These are phyloP conservation scores for Cantharellus cinnabarinus DNA, from an alignment of 768 basidiomycete genomes.

Conservation along the genomic window DNA sequence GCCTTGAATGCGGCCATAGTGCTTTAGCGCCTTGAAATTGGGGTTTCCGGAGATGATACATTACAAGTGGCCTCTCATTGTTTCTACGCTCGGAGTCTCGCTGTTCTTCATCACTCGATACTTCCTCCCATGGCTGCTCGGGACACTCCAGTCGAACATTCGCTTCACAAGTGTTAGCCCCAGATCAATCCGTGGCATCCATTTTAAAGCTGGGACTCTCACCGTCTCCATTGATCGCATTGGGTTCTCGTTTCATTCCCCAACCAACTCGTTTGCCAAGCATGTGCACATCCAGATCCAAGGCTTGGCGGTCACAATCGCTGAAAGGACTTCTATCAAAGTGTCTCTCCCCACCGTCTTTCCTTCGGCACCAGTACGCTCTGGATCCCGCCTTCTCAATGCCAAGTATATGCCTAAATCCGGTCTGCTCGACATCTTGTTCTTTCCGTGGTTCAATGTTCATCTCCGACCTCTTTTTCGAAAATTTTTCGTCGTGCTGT, in stretches of 20 bases:
- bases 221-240: constrained; percentile 51
- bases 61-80: not conserved
- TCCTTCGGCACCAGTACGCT: not conserved
- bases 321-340: not conserved
- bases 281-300: constrained; percentile 20
- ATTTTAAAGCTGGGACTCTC: constrained; percentile 33
- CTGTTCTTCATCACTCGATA: constrained; percentile 6
- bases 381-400: constrained; percentile 1
- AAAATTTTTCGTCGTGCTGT: constrained; percentile 26
- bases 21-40: no score
- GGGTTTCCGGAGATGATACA: not conserved
- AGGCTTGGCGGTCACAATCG: constrained; percentile 1
- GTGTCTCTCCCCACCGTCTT: not conserved
- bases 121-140: constrained; percentile 3
- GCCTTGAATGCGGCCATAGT: no score
- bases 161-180: constrained; percentile 55
- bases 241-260: constrained; percentile 33
- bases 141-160: constrained; percentile 15
- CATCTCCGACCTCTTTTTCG: constrained; percentile 42
- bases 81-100: not conserved
- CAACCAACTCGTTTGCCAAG: constrained; percentile 28
- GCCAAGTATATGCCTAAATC: constrained; percentile 3
- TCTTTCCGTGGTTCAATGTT: constrained; percentile 23
- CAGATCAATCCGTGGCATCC: constrained; percentile 58
- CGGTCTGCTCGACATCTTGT: constrained; percentile 1